These are phyloP conservation scores for Drosera capensis DNA, from an alignment of 148 eudicot genomes.

Conservation along the genomic window DNA sequence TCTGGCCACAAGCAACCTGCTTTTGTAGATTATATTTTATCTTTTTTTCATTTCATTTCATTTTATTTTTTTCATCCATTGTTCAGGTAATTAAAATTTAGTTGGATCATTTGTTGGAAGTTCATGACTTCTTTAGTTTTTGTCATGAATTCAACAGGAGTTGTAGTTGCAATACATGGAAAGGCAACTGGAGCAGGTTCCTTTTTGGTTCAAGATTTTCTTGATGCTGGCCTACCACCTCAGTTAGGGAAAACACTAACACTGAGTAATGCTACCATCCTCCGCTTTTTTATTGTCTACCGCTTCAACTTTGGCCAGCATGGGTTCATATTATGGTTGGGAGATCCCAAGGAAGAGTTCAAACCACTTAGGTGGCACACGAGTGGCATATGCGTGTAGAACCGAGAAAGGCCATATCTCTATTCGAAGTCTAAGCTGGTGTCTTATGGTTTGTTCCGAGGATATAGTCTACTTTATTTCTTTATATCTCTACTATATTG, in stretches of 20 bases:
- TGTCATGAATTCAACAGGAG: slow-evolving; percentile 27
- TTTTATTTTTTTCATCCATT: not conserved
- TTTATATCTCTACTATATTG: too few relatives aligned
- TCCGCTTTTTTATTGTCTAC: not conserved
- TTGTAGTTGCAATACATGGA: slow-evolving; percentile 76
- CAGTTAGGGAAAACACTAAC: slow-evolving; percentile 51
- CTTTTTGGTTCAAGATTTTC: slow-evolving; percentile 63
- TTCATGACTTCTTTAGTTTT: not conserved
- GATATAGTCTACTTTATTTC: too few relatives aligned
- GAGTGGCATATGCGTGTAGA: too few relatives aligned
- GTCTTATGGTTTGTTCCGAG: slow-evolving; percentile 3
- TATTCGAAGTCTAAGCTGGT: too few relatives aligned
- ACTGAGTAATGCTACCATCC: slow-evolving; percentile 38
- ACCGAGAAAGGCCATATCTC: too few relatives aligned
- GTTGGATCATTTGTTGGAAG: not conserved
- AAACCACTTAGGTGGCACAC: too few relatives aligned
- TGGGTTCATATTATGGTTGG: too few relatives aligned
- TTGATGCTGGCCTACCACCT: slow-evolving; percentile 88
- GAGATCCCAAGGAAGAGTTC: too few relatives aligned
- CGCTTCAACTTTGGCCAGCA: not conserved
- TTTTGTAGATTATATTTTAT: too few relatives aligned
- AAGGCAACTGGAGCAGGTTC: slow-evolving; percentile 70
- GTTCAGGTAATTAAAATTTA: too few relatives aligned
- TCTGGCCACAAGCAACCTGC: too few relatives aligned
- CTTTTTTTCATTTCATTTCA: not conserved